Evolutionary conservation across 371 early-diverging fungal genomes (phyloP).

Genomic region (Mortierella sp.): DNA sequence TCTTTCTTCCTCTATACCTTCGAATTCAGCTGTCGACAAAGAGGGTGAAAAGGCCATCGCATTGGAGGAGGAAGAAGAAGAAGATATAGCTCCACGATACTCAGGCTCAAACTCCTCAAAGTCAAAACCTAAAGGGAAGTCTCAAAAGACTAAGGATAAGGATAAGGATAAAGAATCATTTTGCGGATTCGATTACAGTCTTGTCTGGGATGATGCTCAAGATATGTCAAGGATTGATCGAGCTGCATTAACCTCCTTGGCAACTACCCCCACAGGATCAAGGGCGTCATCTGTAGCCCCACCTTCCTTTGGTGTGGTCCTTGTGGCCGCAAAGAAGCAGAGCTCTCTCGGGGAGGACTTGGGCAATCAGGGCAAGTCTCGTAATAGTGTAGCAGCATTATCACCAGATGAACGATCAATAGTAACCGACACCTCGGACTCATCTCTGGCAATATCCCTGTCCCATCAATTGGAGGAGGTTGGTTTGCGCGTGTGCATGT

Average conservation of each 20-base stretch:
- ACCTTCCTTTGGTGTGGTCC: slow-evolving; percentile 39
- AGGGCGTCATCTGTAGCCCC: slow-evolving; percentile 49
- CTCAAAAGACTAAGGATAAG: slow-evolving; percentile 18
- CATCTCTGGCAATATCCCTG: neutral
- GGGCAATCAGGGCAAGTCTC: slow-evolving; percentile 3
- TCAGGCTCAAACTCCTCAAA: slow-evolving; percentile 5
- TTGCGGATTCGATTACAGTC: slow-evolving; percentile 65
- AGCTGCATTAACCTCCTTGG: slow-evolving; percentile 14
- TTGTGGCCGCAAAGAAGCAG: slow-evolving; percentile 17
- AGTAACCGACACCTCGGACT: neutral
- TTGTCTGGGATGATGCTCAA: slow-evolving; percentile 62
- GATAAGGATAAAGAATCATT: slow-evolving; percentile 42
- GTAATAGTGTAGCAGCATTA: neutral
- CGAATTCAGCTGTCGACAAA: neutral
- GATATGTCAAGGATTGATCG: slow-evolving; percentile 40
- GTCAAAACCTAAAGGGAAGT: slow-evolving; percentile 32
- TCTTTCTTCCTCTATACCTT: too few relatives aligned
- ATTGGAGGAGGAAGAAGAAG: slow-evolving; percentile 15
- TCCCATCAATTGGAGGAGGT: slow-evolving; percentile 22
- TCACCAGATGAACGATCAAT: neutral
- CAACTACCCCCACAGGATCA: slow-evolving; percentile 37
- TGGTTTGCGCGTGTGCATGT: slow-evolving; percentile 46
- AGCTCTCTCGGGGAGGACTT: neutral
- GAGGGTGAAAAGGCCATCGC: slow-evolving; percentile 9
- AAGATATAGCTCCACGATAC: slow-evolving; percentile 17